Evolutionary conservation across 768 basidiomycete species (phyloP), one percentile per base, ranked within the genome.

Genomic region (Tricholomella constricta): DNA sequence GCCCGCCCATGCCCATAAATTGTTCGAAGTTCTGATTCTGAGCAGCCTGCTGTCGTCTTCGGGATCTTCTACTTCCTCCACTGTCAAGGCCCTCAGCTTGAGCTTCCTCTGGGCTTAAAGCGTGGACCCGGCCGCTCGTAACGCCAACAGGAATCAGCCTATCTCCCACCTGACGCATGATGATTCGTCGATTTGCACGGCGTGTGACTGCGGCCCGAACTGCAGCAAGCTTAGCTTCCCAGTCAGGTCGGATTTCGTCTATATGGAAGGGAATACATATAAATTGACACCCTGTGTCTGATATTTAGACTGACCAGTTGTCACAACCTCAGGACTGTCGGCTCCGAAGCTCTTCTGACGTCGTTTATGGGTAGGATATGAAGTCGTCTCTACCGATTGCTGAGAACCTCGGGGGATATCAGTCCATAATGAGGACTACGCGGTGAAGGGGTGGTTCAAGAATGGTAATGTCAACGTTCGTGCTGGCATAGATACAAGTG

Each of bases 121-220:
- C 73, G 60, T 89, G 88, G 48, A 89, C 83, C 20, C 91, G 82
- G 52, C 86, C 94, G 61, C 92, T 94, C 2, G 94, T 95, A 55
- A 97, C 91, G 23, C 97, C 97, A 20, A 99, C 92, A 26, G 97
- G 97, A 54, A 99, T 90, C 48, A 99, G 87, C 29, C 95, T 84
- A 71, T 98, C 97, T 50, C 97, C 97, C 27, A 98, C 93, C 70
- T 98, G 94, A 38, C 97, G 86, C 94, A 99, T 98, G 50, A 99
- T 89, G 68, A 98, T 96, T 40, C 97, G 82, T 64, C 97, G 80
- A 66, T 96, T 95, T 8, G 97, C 97, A 23, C 95, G 87, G 54
- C 97, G 83, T n/a, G 92, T 85, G 31, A 94, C 95, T n/a, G 92
- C 88, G 27, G 97, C 96, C 52, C 91, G 88, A 38, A 98, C 93